Evolutionary conservation across 140 eudicot genomes (phyloP).

Genomic region (Anethum foeniculum): DNA sequence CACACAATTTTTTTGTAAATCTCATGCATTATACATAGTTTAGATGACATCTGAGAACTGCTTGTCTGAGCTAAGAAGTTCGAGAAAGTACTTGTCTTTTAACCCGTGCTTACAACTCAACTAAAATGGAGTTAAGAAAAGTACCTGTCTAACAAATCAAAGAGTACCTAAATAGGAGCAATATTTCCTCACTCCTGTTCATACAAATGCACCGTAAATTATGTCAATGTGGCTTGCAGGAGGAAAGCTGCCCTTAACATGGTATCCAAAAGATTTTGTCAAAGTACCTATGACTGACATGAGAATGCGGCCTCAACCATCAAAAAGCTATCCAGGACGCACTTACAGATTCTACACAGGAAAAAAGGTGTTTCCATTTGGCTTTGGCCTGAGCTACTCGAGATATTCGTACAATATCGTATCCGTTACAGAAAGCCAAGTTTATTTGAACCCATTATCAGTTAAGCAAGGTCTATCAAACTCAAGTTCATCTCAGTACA

Average conservation of each 20-base stretch:
- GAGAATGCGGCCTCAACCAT: slow-evolving; percentile 82
- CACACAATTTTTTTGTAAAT: neutral
- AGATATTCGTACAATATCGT: slow-evolving; percentile 48
- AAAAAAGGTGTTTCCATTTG: slow-evolving; percentile 54
- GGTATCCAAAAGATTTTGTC: slow-evolving; percentile 82
- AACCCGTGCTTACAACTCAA: neutral
- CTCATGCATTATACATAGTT: neutral
- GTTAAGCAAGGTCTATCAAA: slow-evolving; percentile 17
- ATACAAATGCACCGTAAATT: neutral
- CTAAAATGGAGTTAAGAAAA: neutral
- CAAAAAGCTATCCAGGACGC: slow-evolving; percentile 86
- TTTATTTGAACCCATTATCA: slow-evolving; percentile 31
- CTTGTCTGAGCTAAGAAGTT: neutral
- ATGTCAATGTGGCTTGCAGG: slow-evolving; percentile 35
- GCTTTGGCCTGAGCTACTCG: slow-evolving; percentile 94
- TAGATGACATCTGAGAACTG: neutral
- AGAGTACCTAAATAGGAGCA: neutral
- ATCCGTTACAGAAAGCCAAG: slow-evolving; percentile 45
- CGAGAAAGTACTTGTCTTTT: neutral
- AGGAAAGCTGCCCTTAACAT: slow-evolving; percentile 83
- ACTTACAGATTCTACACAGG: slow-evolving; percentile 89
- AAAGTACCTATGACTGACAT: slow-evolving; percentile 96
- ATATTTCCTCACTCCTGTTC: neutral
- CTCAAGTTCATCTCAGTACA: slow-evolving; percentile 31
- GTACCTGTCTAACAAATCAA: neutral